These are phyloP conservation scores for Lipomyces yamanashiensis DNA, from an alignment of 805 yeast genomes.

Conservation along the genomic window DNA sequence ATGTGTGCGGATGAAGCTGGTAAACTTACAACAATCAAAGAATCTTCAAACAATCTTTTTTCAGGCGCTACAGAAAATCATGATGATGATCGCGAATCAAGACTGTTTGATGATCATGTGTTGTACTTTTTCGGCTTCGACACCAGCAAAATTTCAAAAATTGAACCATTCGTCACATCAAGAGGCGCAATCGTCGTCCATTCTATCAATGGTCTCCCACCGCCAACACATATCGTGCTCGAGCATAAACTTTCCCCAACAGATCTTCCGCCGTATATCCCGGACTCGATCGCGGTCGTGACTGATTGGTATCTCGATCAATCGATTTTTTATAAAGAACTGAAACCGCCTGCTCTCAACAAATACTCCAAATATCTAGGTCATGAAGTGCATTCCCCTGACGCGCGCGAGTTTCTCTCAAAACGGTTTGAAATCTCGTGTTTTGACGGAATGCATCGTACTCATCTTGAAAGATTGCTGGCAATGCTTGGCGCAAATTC, in stretches of 20 bases:
- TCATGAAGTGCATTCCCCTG: conserved; percentile 50
- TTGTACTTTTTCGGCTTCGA: conserved; percentile 14
- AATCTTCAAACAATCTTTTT: neutral
- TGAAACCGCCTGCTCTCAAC: conserved; percentile 35
- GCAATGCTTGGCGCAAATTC: conserved; percentile 57
- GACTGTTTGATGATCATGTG: conserved; percentile 9
- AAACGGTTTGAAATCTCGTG: conserved; percentile 65
- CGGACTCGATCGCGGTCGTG: conserved; percentile 47
- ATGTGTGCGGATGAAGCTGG: conserved; percentile 4
- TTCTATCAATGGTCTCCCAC: neutral
- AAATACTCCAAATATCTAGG: conserved; percentile 46
- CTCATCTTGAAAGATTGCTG: conserved; percentile 71
- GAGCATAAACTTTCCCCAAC: conserved; percentile 20
- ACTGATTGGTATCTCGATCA: conserved; percentile 87
- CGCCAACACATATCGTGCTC: conserved; percentile 33
- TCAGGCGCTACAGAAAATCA: neutral
- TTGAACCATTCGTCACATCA: conserved; percentile 20
- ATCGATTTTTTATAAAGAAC: conserved; percentile 59
- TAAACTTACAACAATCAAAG: neutral
- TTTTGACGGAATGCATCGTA: conserved; percentile 73
- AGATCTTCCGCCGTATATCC: conserved; percentile 15
- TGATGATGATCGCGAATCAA: conserved; percentile 13
- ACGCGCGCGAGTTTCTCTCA: conserved; percentile 41
- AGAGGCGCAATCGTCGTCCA: conserved; percentile 28
- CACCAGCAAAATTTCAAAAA: conserved; percentile 4